Conservation (phyloP, 371 early-diverging fungal species). For the Conidiobolus coronatus region DNA sequence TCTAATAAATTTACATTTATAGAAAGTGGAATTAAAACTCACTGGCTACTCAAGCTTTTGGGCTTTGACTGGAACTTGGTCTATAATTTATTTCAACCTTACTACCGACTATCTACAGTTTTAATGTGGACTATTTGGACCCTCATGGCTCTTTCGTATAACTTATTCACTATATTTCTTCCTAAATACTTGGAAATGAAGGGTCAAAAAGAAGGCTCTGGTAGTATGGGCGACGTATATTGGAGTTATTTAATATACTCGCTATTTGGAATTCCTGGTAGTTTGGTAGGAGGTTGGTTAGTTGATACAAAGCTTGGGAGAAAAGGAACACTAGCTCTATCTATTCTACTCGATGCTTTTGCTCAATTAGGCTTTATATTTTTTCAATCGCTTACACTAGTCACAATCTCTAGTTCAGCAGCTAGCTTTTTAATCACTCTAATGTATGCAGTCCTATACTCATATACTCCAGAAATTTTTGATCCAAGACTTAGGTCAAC, state of each 20-base stretch:
- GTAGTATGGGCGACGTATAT: constrained; percentile 32
- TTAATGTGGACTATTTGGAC: constrained; percentile 63
- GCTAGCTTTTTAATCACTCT: constrained; percentile 46
- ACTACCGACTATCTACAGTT: constrained; percentile 24
- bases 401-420: constrained; percentile 35
- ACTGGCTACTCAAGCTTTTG: no score
- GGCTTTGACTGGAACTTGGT: no score
- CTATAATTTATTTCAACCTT: not conserved
- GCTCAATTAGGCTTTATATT: constrained; percentile 39
- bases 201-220: constrained; percentile 14
- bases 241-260: constrained; percentile 54
- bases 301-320: constrained; percentile 56
- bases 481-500: constrained; percentile 50
- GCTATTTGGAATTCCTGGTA: constrained; percentile 56
- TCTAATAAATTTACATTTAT: no score
- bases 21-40: no score
- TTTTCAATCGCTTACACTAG: constrained; percentile 19
- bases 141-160: constrained; percentile 48
- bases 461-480: constrained; percentile 80
- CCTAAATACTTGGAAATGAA: constrained; percentile 45
- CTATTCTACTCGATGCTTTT: constrained; percentile 40
- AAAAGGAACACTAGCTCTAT: constrained; percentile 55
- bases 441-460: constrained; percentile 63
- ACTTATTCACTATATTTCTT: constrained; percentile 67
- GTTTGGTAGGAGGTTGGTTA: constrained; percentile 45